A percentile compares a stretch with the other conserved stretches of the same genome.
Conservation (phyloP, 108 stramenopile species). For the Nannochloropsis salina region DNA sequence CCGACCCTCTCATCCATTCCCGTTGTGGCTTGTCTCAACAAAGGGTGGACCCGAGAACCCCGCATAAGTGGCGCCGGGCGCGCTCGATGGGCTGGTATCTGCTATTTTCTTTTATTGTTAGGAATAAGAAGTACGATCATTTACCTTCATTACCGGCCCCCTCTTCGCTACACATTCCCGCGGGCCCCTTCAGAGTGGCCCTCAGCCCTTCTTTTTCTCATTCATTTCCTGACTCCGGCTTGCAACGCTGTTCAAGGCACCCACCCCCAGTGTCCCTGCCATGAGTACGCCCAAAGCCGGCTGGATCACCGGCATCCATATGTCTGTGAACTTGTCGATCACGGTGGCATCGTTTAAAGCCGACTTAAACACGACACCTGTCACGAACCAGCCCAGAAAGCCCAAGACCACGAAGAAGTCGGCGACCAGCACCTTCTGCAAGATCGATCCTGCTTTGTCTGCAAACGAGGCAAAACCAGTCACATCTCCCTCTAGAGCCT, state of each 20-base stretch:
- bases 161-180: too few relatives aligned
- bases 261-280: conserved; percentile 52
- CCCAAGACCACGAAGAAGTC: conserved; percentile 83
- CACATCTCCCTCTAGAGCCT: not conserved
- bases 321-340: conserved; percentile 79
- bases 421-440: conserved; percentile 75
- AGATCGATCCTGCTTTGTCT: conserved; percentile 26
- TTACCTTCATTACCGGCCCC: too few relatives aligned
- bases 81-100: too few relatives aligned
- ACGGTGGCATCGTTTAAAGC: conserved; percentile 72
- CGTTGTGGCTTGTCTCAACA: too few relatives aligned
- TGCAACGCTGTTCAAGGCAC: conserved; percentile 28
- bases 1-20: too few relatives aligned
- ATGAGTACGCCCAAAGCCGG: conserved; percentile 81
- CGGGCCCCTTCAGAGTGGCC: not conserved
- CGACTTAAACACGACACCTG: conserved; percentile 69
- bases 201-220: not conserved
- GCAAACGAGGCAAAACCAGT: not conserved
- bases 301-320: conserved; percentile 66
- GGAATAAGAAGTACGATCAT: too few relatives aligned
- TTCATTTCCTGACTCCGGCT: not conserved
- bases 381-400: conserved; percentile 76
- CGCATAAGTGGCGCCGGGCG: too few relatives aligned
- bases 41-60: too few relatives aligned
- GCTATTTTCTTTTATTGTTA: too few relatives aligned